Percentiles rank a stretch among this genome's conserved stretches.
These are phyloP conservation scores for Leersia perrieri DNA, from an alignment of 176 grass and related monocot species.

Conservation along the genomic window DNA sequence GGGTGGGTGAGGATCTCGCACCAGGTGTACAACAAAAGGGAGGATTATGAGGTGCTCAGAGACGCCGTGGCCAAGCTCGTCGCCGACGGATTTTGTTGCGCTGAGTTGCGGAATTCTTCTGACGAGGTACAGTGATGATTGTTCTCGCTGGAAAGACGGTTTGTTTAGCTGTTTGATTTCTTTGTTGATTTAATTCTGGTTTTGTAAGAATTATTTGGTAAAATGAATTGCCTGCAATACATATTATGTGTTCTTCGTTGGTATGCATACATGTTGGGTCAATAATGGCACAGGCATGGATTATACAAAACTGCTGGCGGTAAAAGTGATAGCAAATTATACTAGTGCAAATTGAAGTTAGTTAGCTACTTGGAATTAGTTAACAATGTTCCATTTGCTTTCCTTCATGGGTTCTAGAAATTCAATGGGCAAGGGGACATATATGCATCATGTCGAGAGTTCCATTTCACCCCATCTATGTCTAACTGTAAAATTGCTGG, in stretches of 20 bases:
- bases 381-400: not conserved
- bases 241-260: not conserved
- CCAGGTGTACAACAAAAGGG: slow-evolving; percentile 88
- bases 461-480: not conserved
- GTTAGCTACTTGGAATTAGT: not conserved
- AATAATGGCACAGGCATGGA: not conserved
- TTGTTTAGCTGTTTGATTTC: not conserved
- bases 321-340: not conserved
- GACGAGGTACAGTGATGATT: slow-evolving; percentile 41
- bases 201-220: not conserved
- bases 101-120: slow-evolving; percentile 38
- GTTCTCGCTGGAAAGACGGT: slow-evolving; percentile 1
- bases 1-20: slow-evolving; percentile 84
- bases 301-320: not conserved
- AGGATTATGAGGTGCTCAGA: slow-evolving; percentile 72
- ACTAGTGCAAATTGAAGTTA: not conserved
- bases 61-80: slow-evolving; percentile 84
- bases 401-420: not conserved
- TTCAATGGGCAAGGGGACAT: not conserved
- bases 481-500: not conserved
- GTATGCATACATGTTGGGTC: not conserved
- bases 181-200: not conserved
- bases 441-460: not conserved
- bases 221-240: not conserved
- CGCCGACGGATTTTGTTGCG: slow-evolving; percentile 71